Conservation (phyloP, 2,329 filamentous ascomycete genomes). For the Coniosporium tulheliwenetii region DNA sequence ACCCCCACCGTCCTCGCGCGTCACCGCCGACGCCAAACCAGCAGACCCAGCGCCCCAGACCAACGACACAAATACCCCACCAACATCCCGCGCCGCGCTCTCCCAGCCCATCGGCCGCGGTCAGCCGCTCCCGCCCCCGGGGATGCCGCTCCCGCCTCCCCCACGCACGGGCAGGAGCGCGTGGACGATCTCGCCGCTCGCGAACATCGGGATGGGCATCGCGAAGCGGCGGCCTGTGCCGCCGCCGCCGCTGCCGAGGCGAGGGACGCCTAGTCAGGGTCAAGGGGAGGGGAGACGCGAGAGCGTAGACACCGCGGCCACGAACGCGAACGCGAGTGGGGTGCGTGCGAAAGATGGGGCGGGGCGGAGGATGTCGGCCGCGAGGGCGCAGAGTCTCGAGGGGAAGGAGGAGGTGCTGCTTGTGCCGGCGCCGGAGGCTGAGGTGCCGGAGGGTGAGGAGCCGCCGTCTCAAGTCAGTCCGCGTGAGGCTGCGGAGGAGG, state of each 20-base stretch:
- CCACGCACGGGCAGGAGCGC: slow-evolving; percentile 39
- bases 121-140: slow-evolving; percentile 66
- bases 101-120: slow-evolving; percentile 68
- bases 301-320: not conserved
- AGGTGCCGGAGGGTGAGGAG: not conserved
- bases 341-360: not conserved
- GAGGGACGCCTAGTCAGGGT: not conserved
- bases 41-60: slow-evolving; percentile 9
- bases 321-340: not conserved
- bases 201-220: not conserved
- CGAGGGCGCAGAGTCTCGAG: no score
- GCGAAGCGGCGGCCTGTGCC: not conserved
- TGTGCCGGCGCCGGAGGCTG: not conserved
- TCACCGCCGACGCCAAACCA: slow-evolving; percentile 33
- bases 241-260: not conserved
- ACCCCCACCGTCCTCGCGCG: slow-evolving; percentile 33
- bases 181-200: not conserved
- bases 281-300: not conserved
- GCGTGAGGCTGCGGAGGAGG: not conserved
- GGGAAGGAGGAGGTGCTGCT: not conserved
- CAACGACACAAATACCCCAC: slow-evolving; percentile 14
- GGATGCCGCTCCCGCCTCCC: slow-evolving; percentile 59
- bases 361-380: not conserved
- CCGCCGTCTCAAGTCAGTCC: not conserved
- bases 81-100: slow-evolving; percentile 30